phyloP scores from a whole-genome alignment of 345 rosid species.

The Populus alba region DNA sequence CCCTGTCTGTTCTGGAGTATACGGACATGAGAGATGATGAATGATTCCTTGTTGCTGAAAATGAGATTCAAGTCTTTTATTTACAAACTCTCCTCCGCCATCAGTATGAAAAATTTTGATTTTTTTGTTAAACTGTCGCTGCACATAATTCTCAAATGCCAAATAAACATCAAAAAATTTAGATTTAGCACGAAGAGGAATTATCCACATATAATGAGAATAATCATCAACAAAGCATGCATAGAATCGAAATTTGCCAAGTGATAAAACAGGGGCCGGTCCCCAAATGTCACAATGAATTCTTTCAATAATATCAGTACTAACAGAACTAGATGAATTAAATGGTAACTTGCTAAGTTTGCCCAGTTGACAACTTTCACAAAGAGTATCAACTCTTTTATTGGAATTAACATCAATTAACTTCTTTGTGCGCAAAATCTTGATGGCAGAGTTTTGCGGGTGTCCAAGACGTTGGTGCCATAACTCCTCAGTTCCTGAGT shows the following conservation, averaged over 20 bases:
- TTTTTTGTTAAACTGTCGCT: neutral
- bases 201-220: constrained; percentile 4
- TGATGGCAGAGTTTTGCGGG: neutral
- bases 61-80: neutral
- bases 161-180: constrained; percentile 5
- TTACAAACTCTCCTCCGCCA: neutral
- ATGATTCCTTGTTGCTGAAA: neutral
- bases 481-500: no score
- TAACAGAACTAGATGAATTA: neutral
- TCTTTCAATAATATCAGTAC: neutral
- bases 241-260: no score
- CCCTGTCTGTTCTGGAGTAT: neutral
- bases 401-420: neutral
- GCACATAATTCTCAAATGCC: constrained; percentile 12
- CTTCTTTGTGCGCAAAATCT: constrained; percentile 7
- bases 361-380: constrained; percentile 20
- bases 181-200: constrained; percentile 2
- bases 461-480: no score
- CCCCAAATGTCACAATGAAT: constrained; percentile 17
- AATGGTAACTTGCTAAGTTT: neutral
- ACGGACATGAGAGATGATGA: neutral
- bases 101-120: constrained; percentile 7
- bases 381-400: neutral
- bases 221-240: neutral
- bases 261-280: constrained; percentile 6